Conservation (phyloP, 495 filamentous ascomycete genomes). For the Cryomyces minteri region DNA sequence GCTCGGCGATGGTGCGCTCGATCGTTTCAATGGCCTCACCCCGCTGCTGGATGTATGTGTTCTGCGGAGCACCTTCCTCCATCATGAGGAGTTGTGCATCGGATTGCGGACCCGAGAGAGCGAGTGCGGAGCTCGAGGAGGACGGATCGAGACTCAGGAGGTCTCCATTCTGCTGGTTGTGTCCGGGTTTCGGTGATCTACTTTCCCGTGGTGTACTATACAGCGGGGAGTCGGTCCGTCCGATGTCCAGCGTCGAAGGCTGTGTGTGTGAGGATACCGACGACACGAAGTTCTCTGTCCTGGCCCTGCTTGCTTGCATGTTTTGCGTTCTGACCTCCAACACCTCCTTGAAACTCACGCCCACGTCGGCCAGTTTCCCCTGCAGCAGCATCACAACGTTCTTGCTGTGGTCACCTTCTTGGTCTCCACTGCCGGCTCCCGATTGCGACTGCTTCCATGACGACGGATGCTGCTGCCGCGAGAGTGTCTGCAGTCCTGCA, state of each 20-base stretch:
- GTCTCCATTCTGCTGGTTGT: slow-evolving; percentile 35
- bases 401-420: slow-evolving; percentile 93
- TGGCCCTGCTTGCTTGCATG: slow-evolving; percentile 78
- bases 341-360: slow-evolving; percentile 91
- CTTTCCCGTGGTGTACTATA: slow-evolving; percentile 64
- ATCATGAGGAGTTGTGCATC: slow-evolving; percentile 86
- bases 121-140: slow-evolving; percentile 21
- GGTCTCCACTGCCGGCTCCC: slow-evolving; percentile 31
- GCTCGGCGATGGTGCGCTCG: slow-evolving; percentile 82
- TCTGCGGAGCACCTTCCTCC: slow-evolving; percentile 76
- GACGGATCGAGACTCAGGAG: slow-evolving; percentile 64
- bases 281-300: slow-evolving; percentile 92
- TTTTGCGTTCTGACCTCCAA: slow-evolving; percentile 95
- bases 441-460: too few species aligned
- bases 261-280: slow-evolving; percentile 57
- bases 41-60: slow-evolving; percentile 80
- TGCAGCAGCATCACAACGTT: slow-evolving; percentile 89
- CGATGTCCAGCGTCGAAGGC: slow-evolving; percentile 29
- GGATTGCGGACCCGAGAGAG: slow-evolving; percentile 28
- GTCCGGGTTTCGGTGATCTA: slow-evolving; percentile 39
- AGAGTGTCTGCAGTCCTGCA: slow-evolving; percentile 54
- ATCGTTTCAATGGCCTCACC: slow-evolving; percentile 95
- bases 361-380: slow-evolving; percentile 86
- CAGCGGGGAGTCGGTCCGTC: slow-evolving; percentile 53
- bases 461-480: slow-evolving; percentile 45